Percentiles rank a stretch among this genome's conserved stretches.
These are phyloP conservation scores for Diaporthe capsici DNA, from an alignment of 2,329 filamentous ascomycete genomes.

Conservation along the genomic window DNA sequence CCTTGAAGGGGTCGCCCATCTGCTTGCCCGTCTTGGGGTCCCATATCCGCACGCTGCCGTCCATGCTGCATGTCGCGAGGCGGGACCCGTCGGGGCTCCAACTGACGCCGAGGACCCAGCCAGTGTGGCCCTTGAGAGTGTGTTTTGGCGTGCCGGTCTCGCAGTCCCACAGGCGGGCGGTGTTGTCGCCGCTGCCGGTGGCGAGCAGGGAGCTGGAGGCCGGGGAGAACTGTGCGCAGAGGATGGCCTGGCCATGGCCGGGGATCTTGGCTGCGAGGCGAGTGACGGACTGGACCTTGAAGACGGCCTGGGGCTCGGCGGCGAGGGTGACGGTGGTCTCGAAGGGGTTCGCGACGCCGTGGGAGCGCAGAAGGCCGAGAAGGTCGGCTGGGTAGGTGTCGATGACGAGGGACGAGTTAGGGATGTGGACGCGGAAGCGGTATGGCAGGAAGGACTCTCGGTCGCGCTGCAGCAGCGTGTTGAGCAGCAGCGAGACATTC, in stretches of 20 bases:
- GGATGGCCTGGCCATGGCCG: slow-evolving; percentile 92
- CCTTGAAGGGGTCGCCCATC: slow-evolving; percentile 80
- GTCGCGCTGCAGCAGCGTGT: slow-evolving; percentile 79
- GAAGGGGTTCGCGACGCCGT: slow-evolving; percentile 71
- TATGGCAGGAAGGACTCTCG: slow-evolving; percentile 73
- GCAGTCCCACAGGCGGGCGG: slow-evolving; percentile 93
- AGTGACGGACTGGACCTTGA: slow-evolving; percentile 92
- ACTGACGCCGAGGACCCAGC: slow-evolving; percentile 89
- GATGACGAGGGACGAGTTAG: slow-evolving; percentile 65
- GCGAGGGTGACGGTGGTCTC: slow-evolving; percentile 67
- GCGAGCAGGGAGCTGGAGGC: slow-evolving; percentile 82
- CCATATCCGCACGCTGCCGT: slow-evolving; percentile 93
- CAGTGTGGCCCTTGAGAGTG: slow-evolving; percentile 88
- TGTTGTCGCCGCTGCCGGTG: slow-evolving; percentile 91
- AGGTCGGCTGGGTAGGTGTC: slow-evolving; percentile 71
- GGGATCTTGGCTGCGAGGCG: slow-evolving; percentile 90
- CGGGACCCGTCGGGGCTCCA: slow-evolving; percentile 88
- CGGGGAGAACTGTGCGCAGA: slow-evolving; percentile 89
- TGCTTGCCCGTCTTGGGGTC: slow-evolving; percentile 85
- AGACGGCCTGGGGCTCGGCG: slow-evolving; percentile 88
- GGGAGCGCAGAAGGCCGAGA: slow-evolving; percentile 65
- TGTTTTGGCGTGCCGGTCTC: slow-evolving; percentile 91
- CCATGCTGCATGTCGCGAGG: slow-evolving; percentile 92
- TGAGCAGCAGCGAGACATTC: slow-evolving; percentile 89
- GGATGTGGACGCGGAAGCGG: slow-evolving; percentile 72